These are phyloP conservation scores for Candida orba DNA, from an alignment of 805 yeast species.

Conservation along the genomic window DNA sequence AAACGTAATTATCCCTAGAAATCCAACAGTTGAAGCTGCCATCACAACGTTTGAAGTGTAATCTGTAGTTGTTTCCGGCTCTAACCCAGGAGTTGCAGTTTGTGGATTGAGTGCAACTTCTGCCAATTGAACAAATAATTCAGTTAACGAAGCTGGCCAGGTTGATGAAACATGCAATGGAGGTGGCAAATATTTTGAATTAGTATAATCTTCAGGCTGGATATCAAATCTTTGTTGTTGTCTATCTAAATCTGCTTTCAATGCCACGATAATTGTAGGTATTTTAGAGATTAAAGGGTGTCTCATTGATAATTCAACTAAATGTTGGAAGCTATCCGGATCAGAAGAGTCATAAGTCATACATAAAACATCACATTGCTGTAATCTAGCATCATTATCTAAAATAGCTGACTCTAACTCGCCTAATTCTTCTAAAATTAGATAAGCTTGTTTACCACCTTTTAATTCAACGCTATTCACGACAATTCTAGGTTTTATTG, in stretches of 20 bases:
- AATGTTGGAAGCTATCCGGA: slow-evolving; percentile 85
- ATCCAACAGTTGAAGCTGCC: slow-evolving; percentile 64
- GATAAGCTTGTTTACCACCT: slow-evolving; percentile 93
- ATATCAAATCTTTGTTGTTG: slow-evolving; percentile 84
- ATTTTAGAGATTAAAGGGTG: slow-evolving; percentile 54
- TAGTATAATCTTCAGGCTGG: slow-evolving; percentile 84
- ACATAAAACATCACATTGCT: slow-evolving; percentile 88
- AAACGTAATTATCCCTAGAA: slow-evolving; percentile 53
- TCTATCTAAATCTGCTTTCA: slow-evolving; percentile 91
- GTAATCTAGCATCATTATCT: slow-evolving; percentile 59
- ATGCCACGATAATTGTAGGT: slow-evolving; percentile 84
- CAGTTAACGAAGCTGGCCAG: slow-evolving; percentile 84
- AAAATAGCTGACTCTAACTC: slow-evolving; percentile 78
- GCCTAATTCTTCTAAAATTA: slow-evolving; percentile 86
- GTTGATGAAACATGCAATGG: slow-evolving; percentile 87
- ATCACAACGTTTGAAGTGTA: slow-evolving; percentile 45
- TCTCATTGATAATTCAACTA: slow-evolving; percentile 59
- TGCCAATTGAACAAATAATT: slow-evolving; percentile 77
- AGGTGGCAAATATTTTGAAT: slow-evolving; percentile 57
- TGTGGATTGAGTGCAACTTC: slow-evolving; percentile 82
- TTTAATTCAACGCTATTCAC: slow-evolving; percentile 89
- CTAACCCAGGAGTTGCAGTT: slow-evolving; percentile 68
- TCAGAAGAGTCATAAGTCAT: slow-evolving; percentile 90
- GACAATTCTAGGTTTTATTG: slow-evolving; percentile 71
- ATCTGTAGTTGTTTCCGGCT: slow-evolving; percentile 51